Evolutionary conservation across 1,284 basidiomycete species (phyloP), one percentile per base, ranked within the genome.

Genomic region (Stygiomarasmius scandens): DNA sequence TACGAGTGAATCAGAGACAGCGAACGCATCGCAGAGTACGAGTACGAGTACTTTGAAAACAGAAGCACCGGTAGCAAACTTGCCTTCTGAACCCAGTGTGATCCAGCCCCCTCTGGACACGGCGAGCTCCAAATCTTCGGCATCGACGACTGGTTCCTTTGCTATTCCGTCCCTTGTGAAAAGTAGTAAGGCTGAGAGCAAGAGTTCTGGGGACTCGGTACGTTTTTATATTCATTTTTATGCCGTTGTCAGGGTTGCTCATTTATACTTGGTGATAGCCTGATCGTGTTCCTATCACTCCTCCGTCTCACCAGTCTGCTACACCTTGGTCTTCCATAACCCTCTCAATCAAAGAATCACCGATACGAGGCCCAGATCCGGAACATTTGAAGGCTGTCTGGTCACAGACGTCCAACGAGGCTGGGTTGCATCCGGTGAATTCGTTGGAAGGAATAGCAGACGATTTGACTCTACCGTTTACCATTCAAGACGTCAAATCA

Each of bases 341-440:
- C 58, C 76, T 85, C 48, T 64, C 79, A n/a, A 65, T 80, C 46
- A 90, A 89, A 67, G 89, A 90, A 36, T 82, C 84, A 5, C 79
- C 84, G 22, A 79, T 84, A 52, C 77, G 87, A 57, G 79, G 78
- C 49, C 87, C 89, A 16, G 90, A 91, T 70, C 86, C 87, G 19
- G 90, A 92, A 64, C 88, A 88, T 64, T 74, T 93, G 54, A 92
- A 89, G 70, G 87, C 89, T 29, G 83, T 93, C 10, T 93, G 91
- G 91, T 89, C 88, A n/a, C 86, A 90, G 66, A 79, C 85, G 9
- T 80, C 90, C 1, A 83, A 86, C 64, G 86, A 88, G 67, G 76
- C 83, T 11, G 79, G 80, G 52, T 68, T 82, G 14, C 83, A 85
- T 47, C 75, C 83, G 9, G 77, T 89, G n/a, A 93, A 93, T 68